Base-by-base conservation (phyloP, 1,284 basidiomycete species). In the Pulveroboletus sp. region DNA sequence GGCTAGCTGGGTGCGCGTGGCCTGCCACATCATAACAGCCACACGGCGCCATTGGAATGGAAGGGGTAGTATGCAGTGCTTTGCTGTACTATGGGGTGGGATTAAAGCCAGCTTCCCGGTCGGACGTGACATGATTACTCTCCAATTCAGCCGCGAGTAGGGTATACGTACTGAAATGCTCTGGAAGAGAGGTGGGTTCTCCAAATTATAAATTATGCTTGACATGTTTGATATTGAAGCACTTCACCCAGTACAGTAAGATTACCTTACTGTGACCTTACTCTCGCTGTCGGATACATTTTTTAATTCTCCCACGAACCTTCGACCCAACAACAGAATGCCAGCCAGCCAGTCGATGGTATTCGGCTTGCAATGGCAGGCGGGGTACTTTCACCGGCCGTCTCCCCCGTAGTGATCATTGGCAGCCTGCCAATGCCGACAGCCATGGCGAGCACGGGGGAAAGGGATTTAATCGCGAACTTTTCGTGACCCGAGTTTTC, bases 41-140 rank as follows among this genome's bases (percentile, higher is more conserved):
- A 58, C 52, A 44, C 38, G 15, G 31, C 36, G 24, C 20, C 22
- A 38, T 25, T 42, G 26, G 45, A 38, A 22, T 26, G 38, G 35
- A 57, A 20, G 65, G 55, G n/a, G 35, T 62, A 61, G 24, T 36
- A 45, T 62, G 52, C 61, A 28, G 56, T 66, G 55, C 25, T 54
- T 62, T n/a, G n/a, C n/a, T n/a, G n/a, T n/a, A n/a, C n/a, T n/a
- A n/a, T n/a, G n/a, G n/a, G n/a, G 36, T 17, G 3, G 24, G 20
- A 40, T 57, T 57, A 56, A 62, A 49, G 25, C 28, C 31, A 24
- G 42, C 2, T 6, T 5, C 20, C 11, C 29, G 39, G 29, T 33
- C 10, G 46, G 14, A 17, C 22, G 14, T 11, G 40, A 29, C 43
- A 8, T 22, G 24, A 20, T 38, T 55, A 5, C 47, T 47, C 18